A percentile compares a stretch with the other conserved stretches of the same genome.
Evolutionary conservation across 2,329 filamentous ascomycete species (phyloP).

Genomic region (Colletotrichum cereale): DNA sequence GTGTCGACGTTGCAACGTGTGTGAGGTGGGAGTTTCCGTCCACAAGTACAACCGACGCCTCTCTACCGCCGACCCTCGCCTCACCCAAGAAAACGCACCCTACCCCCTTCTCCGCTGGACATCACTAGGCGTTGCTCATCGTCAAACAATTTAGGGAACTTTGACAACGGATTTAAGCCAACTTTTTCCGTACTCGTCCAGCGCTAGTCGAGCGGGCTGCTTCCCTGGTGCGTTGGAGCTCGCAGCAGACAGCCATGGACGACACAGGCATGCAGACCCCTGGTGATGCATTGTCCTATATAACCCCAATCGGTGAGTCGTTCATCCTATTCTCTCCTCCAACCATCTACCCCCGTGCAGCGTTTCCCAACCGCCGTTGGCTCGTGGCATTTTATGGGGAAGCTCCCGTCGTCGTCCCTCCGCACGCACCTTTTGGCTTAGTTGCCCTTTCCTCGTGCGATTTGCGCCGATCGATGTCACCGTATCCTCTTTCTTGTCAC

Average conservation of each 20-base stretch:
- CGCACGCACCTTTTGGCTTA: conserved; percentile 35
- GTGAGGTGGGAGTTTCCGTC: not conserved
- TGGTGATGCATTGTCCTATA: conserved; percentile 61
- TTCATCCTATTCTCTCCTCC: conserved; percentile 49
- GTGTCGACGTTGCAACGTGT: conserved; percentile 5
- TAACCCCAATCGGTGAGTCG: conserved; percentile 68
- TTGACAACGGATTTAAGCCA: conserved; percentile 27
- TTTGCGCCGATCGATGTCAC: conserved; percentile 38
- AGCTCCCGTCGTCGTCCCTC: conserved; percentile 32
- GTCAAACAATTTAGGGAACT: conserved; percentile 8
- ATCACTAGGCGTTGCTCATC: not conserved
- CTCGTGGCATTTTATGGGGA: conserved; percentile 51
- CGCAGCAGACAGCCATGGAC: conserved; percentile 50
- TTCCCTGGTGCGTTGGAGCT: conserved; percentile 42
- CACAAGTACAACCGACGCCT: conserved; percentile 8
- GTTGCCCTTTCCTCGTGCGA: conserved; percentile 18
- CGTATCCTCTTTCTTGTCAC: conserved; percentile 37
- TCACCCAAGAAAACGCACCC: not conserved
- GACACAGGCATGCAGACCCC: conserved; percentile 58
- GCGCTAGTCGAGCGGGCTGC: conserved; percentile 35
- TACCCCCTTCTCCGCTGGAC: conserved; percentile 1
- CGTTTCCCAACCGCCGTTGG: conserved; percentile 60
- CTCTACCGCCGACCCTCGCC: conserved; percentile 7
- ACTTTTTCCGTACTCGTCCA: conserved; percentile 29
- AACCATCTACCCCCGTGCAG: conserved; percentile 65